phyloP scores from a whole-genome alignment of 352 stramenopile genomes.

The Thalassiosira livingstoniorum region DNA sequence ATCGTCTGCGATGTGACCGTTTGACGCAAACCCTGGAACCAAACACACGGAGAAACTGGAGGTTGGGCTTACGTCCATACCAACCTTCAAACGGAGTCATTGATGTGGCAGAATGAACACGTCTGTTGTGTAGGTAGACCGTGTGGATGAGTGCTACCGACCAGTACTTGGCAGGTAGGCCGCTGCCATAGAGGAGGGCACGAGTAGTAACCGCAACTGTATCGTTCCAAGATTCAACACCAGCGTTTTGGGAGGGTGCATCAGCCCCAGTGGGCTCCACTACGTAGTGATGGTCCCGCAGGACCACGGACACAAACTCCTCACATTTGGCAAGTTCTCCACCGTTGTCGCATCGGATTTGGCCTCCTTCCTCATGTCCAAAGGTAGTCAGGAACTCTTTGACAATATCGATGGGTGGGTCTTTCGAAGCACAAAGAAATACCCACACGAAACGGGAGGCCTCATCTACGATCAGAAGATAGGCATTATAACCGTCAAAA shows the following conservation, averaged over 20 bases:
- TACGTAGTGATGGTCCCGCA: not conserved
- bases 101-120: not conserved
- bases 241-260: conserved; percentile 21
- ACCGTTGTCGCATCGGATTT: not conserved
- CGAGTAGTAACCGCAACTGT: conserved; percentile 15
- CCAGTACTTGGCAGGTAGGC: conserved; percentile 37
- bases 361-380: not conserved
- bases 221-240: conserved; percentile 31
- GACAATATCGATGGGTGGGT: not conserved
- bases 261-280: conserved; percentile 11
- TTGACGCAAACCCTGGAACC: conserved; percentile 41
- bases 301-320: not conserved
- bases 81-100: conserved; percentile 30
- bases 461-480: not conserved
- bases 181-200: conserved; percentile 24
- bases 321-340: conserved; percentile 3
- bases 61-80: conserved; percentile 26
- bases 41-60: conserved; percentile 25
- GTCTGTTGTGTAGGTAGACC: conserved; percentile 31
- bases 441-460: not conserved
- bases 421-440: not conserved
- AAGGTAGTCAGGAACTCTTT: not conserved
- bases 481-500: conserved; percentile 3
- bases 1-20: not conserved
- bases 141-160: conserved; percentile 27